Evolutionary conservation across 2,329 filamentous ascomycete genomes (phyloP).

Genomic region (Dactylellina sp.): DNA sequence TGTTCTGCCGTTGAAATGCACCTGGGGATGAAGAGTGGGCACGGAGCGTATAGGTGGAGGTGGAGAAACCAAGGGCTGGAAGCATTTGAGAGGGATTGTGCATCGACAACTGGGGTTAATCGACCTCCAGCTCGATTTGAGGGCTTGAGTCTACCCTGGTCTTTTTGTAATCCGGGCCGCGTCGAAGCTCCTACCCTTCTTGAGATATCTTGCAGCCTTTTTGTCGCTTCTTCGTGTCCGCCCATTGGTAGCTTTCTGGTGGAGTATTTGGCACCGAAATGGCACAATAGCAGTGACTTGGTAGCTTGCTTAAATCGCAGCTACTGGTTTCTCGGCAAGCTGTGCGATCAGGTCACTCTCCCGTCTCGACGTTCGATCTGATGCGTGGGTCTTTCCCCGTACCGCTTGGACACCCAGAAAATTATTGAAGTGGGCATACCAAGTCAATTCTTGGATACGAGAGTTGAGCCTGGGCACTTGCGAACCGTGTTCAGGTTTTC

Average conservation of each 20-base stretch:
- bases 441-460: constrained; percentile 7
- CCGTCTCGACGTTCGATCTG: neutral
- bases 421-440: neutral
- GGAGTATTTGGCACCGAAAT: neutral
- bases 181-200: constrained; percentile 22
- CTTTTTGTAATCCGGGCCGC: constrained; percentile 8
- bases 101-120: no score
- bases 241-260: neutral
- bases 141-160: constrained; percentile 5
- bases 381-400: neutral
- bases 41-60: constrained; percentile 48
- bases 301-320: neutral
- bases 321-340: constrained; percentile 2
- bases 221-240: neutral
- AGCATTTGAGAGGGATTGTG: constrained; percentile 4
- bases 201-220: constrained; percentile 28
- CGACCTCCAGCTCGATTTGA: constrained; percentile 8
- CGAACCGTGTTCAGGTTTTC: constrained; percentile 16
- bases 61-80: constrained; percentile 30
- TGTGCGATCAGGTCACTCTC: constrained; percentile 17
- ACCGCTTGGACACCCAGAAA: neutral
- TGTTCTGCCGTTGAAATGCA: constrained; percentile 8
- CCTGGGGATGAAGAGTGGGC: constrained; percentile 21
- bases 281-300: neutral
- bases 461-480: constrained; percentile 3